phyloP scores from a whole-genome alignment of 306 rosid genomes.

The Sphenostylis stenocarpa region DNA sequence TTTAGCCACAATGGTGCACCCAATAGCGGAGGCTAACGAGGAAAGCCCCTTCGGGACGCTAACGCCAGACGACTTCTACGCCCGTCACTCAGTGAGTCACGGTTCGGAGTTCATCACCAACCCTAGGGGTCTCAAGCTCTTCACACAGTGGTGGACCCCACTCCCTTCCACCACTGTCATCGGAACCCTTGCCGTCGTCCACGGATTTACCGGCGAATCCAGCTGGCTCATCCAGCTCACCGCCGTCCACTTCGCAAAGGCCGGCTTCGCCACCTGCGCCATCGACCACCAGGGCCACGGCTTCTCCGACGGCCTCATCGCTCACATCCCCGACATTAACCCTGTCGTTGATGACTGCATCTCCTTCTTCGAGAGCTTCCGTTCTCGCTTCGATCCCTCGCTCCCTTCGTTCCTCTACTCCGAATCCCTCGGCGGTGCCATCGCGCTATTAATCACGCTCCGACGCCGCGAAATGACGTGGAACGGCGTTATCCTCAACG shows the following conservation, averaged over 20 bases:
- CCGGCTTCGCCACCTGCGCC: constrained; percentile 89
- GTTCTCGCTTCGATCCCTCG: constrained; percentile 50
- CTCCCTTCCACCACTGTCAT: constrained; percentile 52
- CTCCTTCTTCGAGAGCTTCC: constrained; percentile 66
- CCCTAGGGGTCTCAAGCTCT: constrained; percentile 72
- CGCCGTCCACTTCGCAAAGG: constrained; percentile 70
- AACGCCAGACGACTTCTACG: constrained; percentile 73
- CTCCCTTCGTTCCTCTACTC: constrained; percentile 80
- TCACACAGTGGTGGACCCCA: constrained; percentile 95
- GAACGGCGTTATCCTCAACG: constrained; percentile 80
- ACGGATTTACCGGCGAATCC: constrained; percentile 94
- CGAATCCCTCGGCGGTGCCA: constrained; percentile 95
- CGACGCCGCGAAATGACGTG: constrained; percentile 42
- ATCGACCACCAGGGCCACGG: constrained; percentile 98
- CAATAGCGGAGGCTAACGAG: constrained; percentile 81
- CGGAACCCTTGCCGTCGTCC: constrained; percentile 76
- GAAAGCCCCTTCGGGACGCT: constrained; percentile 69
- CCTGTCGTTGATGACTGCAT: constrained; percentile 89
- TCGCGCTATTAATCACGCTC: constrained; percentile 76
- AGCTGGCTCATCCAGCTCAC: constrained; percentile 96
- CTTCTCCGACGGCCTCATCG: constrained; percentile 83
- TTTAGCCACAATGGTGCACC: constrained; percentile 65
- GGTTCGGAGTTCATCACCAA: constrained; percentile 68
- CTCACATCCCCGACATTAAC: constrained; percentile 88
- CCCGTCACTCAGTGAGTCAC: constrained; percentile 75